Conservation (phyloP, 371 early-diverging fungal genomes). For the Mucor lusitanicus region DNA sequence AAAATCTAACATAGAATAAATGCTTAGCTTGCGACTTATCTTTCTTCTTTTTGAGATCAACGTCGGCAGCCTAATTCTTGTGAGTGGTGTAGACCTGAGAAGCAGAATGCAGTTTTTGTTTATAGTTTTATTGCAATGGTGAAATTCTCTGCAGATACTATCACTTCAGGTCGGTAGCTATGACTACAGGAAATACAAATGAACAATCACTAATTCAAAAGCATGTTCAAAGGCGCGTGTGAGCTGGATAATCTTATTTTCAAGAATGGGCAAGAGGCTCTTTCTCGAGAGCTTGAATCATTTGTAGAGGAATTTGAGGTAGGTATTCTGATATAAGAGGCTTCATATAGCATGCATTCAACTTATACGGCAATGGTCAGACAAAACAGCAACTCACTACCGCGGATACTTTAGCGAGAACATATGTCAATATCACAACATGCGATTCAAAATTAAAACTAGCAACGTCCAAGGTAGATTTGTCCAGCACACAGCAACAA, state of each 20-base stretch:
- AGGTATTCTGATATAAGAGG: not conserved
- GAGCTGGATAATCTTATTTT: conserved; percentile 20
- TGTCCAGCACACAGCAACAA: not conserved
- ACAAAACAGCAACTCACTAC: not conserved
- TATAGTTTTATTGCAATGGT: not conserved
- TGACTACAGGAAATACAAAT: not conserved
- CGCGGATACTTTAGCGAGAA: conserved; percentile 12
- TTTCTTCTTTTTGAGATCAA: not conserved
- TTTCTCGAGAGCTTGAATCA: conserved; percentile 3
- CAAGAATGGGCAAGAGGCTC: conserved; percentile 10
- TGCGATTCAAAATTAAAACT: conserved; percentile 6
- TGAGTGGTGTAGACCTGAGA: not conserved
- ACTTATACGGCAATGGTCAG: not conserved
- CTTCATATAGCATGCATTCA: not conserved
- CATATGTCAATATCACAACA: conserved; percentile 16
- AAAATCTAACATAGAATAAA: conserved; percentile 4
- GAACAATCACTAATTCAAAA: not conserved
- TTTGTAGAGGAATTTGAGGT: conserved; percentile 22
- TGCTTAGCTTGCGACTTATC: too few species aligned
- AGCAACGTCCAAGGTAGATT: not conserved
- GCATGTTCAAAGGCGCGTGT: conserved; percentile 2
- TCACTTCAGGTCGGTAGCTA: not conserved
- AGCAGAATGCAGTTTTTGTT: not conserved
- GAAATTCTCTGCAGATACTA: not conserved
- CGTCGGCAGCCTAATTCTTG: not conserved